Evolutionary conservation across 2,329 filamentous ascomycete species (phyloP), one percentile per base, ranked within the genome.

Genomic region (Dryadomyces quercivorus): DNA sequence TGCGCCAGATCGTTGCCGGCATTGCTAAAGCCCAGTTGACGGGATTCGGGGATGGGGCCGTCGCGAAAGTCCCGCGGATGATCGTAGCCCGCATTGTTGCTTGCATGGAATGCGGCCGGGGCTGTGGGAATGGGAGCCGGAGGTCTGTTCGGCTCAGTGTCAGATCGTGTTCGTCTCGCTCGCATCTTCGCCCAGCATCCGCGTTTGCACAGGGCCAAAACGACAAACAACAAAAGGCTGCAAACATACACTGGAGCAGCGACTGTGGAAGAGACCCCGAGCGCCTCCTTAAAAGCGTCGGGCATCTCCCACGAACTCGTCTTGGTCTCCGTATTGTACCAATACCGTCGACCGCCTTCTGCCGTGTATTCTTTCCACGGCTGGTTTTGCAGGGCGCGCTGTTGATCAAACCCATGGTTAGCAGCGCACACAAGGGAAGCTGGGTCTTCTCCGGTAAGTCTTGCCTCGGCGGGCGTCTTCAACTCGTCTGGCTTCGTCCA

Each of bases 231-330:
- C 4, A 31, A 8, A 40, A 13, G 36, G 9, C 5, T 7, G 10
- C 15, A 36, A 21, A 62, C 71, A 63, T 65, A 75, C 70, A 65
- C 66, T 54, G 76, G 70, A 31, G 73, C 71, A 13, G 68, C 66
- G 3, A 75, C 69, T 15, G 72, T 68, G 48, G 65, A 67, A 44
- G 75, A 74, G 59, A 81, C 78, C 52, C 84, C 84, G 56, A 91
- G 74, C 57, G 88, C 86, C 62, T 78, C 77, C 65, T 87, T 89
- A 71, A 91, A 91, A 59, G 73, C 81, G 54, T 89, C 86, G 55
- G 93, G 93, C 78, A 95, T 91, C 64, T 91, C 86, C 93, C 93
- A 98, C 36, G 87, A 89, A 67, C 90, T 97, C 72, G 90, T 80
- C 70, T 92, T 91, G 47, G 88, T 91, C 69, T 94, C 86, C 38